A percentile compares a stretch with the other conserved stretches of the same genome.
Conservation (phyloP, 306 rosid species). For the Trichosanthes truncata region DNA sequence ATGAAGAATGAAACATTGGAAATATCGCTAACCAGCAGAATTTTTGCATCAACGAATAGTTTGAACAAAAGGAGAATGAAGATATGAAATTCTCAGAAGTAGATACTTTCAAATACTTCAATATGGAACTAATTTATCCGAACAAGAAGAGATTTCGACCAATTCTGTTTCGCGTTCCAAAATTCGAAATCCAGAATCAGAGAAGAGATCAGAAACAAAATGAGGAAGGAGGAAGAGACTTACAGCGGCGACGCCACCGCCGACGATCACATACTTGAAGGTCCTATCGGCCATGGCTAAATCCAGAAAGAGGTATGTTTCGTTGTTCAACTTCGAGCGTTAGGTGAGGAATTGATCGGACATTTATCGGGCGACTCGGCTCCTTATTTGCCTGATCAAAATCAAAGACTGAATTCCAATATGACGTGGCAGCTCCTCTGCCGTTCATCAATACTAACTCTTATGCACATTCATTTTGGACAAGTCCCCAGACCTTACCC, state of each 20-base stretch:
- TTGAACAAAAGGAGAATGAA: not conserved
- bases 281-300: slow-evolving; percentile 50
- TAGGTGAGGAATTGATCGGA: not conserved
- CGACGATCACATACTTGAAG: slow-evolving; percentile 77
- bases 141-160: not conserved
- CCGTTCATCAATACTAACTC: slow-evolving; percentile 20
- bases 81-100: not conserved
- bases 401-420: not conserved
- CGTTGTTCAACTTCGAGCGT: not conserved
- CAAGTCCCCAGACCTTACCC: not conserved
- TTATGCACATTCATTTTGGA: not conserved
- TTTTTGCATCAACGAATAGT: not conserved
- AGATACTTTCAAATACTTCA: not conserved
- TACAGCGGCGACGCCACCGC: slow-evolving; percentile 95
- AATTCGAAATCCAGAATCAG: not conserved
- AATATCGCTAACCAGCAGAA: not conserved
- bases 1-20: not conserved
- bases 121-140: not conserved
- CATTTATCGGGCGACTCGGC: not conserved
- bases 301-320: not conserved
- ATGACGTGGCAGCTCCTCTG: slow-evolving; percentile 33
- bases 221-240: slow-evolving; percentile 18
- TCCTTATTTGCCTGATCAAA: not conserved
- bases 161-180: not conserved
- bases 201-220: not conserved